These are phyloP conservation scores for Verticillium albo-atrum DNA, from an alignment of 2,329 filamentous ascomycete genomes.

Conservation along the genomic window DNA sequence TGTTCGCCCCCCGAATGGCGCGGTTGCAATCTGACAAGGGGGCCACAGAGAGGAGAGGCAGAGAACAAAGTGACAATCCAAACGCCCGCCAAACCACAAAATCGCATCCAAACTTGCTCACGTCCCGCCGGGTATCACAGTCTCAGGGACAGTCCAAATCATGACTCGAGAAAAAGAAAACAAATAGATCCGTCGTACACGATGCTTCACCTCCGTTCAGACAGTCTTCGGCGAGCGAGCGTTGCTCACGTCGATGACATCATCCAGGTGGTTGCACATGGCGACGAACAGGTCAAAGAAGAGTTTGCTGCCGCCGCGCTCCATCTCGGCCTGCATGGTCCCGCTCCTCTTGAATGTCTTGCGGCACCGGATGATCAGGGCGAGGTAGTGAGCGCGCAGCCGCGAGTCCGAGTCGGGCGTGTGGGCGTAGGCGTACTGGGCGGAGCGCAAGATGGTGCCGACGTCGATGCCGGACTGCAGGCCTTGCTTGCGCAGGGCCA, in stretches of 20 bases:
- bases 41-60: conserved; percentile 34
- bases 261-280: conserved; percentile 97
- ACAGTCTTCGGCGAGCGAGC: conserved; percentile 55
- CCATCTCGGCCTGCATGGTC: conserved; percentile 99
- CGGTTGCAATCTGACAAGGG: conserved; percentile 46
- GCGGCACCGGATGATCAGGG: conserved; percentile 93
- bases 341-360: conserved; percentile 97
- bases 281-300: conserved; percentile 99
- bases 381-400: conserved; percentile 94
- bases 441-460: conserved; percentile 84
- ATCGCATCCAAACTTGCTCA: conserved; percentile 13
- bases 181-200: conserved; percentile 4
- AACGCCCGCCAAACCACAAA: conserved; percentile 11
- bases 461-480: conserved; percentile 90
- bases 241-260: conserved; percentile 83
- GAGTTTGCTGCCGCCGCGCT: conserved; percentile 81
- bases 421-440: conserved; percentile 92
- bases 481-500: conserved; percentile 91
- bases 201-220: conserved; percentile 29
- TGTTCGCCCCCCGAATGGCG: conserved; percentile 39
- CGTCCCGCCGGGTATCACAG: conserved; percentile 7
- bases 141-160: neutral
- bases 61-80: conserved; percentile 20
- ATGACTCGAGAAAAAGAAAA: conserved; percentile 8
- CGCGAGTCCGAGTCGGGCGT: conserved; percentile 89